Evolutionary conservation across 257 asterid species (phyloP), one percentile per base, ranked within the genome.

Genomic region (Solanum medicagineum): DNA sequence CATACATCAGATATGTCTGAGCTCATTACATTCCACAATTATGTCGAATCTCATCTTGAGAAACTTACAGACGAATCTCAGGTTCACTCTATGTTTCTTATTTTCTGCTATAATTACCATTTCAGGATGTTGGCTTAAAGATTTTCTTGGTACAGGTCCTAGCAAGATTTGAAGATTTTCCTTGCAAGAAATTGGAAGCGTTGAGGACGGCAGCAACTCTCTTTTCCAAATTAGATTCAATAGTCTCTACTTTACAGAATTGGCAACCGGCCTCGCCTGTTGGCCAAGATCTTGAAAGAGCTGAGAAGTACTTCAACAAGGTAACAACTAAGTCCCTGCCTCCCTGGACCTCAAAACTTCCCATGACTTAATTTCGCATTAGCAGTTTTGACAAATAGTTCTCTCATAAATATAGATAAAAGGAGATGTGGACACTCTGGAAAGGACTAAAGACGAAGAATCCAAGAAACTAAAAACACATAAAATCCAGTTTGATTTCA

Each of bases 381-480:
- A 53, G 24, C 17, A 22, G 13, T 49, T 54, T 77, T 87, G 71
- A 88, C 79, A 51, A 75, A 75, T 80, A 51, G 81, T 32, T 56
- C 36, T 79, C 29, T 36, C 81, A 9, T 88, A 24, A 83, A 95
- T 88, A n/a, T 84, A 95, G 98, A 91, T 95, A 87, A 95, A 95
- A 89, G 94, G 90, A 80, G 99, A 95, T 20, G n/a, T 95, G 77
- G 98, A 94, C 29, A 87, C 92, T 11, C 85, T 95, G 24, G 99
- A 95, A 81, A 89, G 98, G 65, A 93, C 95, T 32, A 95, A 94
- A 88, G 98, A 94, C 29, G 99, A 95, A 84, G 99, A 95, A 82
- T 20, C 87, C 32, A 94, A 92, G 97, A 92, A 90, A 89, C 89
- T 93, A 65, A 87, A 85, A 85, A 91, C 92, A 74, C 97, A 95